Evolutionary conservation across 2,329 filamentous ascomycete species (phyloP), one percentile per base, ranked within the genome.

Genomic region (Arthrobotrys megalospora): DNA sequence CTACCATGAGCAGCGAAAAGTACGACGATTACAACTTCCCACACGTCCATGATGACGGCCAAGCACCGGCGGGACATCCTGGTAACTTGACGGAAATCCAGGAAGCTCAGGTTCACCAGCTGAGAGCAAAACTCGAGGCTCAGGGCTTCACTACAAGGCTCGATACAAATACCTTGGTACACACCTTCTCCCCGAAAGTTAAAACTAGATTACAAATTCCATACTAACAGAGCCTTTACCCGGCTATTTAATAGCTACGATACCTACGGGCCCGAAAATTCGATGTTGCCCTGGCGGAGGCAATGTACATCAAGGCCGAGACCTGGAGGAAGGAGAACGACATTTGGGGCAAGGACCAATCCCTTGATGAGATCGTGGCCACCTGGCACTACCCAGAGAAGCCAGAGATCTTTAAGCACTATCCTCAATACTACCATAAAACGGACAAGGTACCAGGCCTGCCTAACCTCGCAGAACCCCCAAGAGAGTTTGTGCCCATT

Each of bases 361-460:
- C 92, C 80, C 92, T 97, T 36, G 93, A 97, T 85, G 88, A 94
- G 80, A 88, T 93, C 43, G 90, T 95, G 68, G 90, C 89, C 80
- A 91, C 87, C 82, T 97, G 96, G 88, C 90, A 96, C 77, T 97
- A 97, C 87, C 88, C 88, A 80, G 94, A 97, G 88, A 96, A 95
- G 85, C 84, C 89, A 69, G 85, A 95, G 84, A 89, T 99, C 76
- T 93, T 93, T 85, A 87, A 95, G 86, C 97, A 92, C 88, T 99
- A 99, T 86, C 93, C 93, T 58, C 96, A 99, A 86, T 99, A 96
- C 88, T 99, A 99, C 87, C 96, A 99, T 89, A 97, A 97, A 88
- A 95, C 91, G 11, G 93, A 96, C 86, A 94, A 93, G 86, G 90
- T 91, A 84, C 38, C 71, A 5, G 28, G 14, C 34, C n/a, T 38